phyloP scores from a whole-genome alignment of 2,329 filamentous ascomycete genomes.

The Ophiostoma australiae region DNA sequence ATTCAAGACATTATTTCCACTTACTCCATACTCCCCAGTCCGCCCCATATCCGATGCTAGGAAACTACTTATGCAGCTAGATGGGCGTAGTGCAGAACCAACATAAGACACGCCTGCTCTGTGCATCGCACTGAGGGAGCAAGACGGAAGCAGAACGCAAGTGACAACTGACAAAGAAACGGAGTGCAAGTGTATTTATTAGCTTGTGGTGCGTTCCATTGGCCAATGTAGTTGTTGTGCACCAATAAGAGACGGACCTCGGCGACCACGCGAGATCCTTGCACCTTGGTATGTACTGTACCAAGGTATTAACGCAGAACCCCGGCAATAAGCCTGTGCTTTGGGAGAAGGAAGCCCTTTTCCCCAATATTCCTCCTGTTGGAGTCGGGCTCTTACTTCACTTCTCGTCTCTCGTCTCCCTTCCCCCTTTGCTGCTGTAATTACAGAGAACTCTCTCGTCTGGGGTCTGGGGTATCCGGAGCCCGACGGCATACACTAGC shows the following conservation, averaged over 20 bases:
- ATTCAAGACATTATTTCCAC: not conserved
- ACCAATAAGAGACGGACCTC: not conserved
- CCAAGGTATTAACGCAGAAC: not conserved
- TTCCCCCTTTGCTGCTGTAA: too few relatives aligned
- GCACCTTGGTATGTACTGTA: not conserved
- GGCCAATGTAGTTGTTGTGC: not conserved
- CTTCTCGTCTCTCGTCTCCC: not conserved
- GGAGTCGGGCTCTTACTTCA: not conserved
- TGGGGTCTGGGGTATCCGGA: constrained; percentile 8
- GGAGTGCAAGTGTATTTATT: not conserved
- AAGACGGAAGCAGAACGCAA: not conserved
- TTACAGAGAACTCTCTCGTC: too few relatives aligned
- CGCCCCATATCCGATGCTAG: constrained; percentile 3
- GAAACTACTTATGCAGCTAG: not conserved
- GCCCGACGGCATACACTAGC: not conserved
- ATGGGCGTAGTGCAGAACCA: not conserved
- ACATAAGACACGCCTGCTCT: not conserved
- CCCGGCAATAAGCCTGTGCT: not conserved
- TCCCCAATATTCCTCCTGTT: not conserved
- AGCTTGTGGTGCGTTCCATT: not conserved
- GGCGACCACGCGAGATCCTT: constrained; percentile 7
- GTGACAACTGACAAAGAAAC: not conserved
- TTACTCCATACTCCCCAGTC: not conserved
- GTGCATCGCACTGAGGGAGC: too few relatives aligned
- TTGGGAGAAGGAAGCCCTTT: not conserved